Percentiles rank a stretch among this genome's conserved stretches.
Conservation (phyloP, 1,139 yeast genomes). For the Geotrichum armillariae region DNA sequence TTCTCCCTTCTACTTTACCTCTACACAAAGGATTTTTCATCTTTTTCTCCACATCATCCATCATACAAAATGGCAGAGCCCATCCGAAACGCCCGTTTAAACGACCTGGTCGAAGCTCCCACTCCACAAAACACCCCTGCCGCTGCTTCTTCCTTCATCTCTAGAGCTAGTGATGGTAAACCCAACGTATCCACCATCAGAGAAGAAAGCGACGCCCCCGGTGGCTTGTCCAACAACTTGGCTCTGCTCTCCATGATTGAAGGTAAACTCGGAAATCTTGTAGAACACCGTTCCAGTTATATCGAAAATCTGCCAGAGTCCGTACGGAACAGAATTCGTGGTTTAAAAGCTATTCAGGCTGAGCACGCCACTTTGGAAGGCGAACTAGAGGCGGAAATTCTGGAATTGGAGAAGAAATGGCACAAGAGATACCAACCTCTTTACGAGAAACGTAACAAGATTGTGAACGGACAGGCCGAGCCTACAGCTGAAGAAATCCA, state of each 20-base stretch:
- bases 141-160: conserved; percentile 75
- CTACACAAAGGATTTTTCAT: too few species aligned
- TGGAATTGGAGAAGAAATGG: conserved; percentile 82
- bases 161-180: conserved; percentile 48
- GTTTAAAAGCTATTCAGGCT: conserved; percentile 81
- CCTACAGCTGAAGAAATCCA: conserved; percentile 79
- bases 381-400: conserved; percentile 85
- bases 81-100: conserved; percentile 58
- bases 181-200: conserved; percentile 78
- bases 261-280: conserved; percentile 80
- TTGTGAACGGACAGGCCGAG: conserved; percentile 70
- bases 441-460: conserved; percentile 68
- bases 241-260: conserved; percentile 82
- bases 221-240: conserved; percentile 66
- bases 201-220: conserved; percentile 48
- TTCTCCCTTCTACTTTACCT: too few species aligned
- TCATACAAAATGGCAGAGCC: conserved; percentile 81
- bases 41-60: too few species aligned
- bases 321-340: conserved; percentile 76
- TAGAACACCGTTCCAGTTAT: conserved; percentile 88
- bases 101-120: conserved; percentile 90
- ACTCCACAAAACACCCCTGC: conserved; percentile 99
- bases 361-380: conserved; percentile 83
- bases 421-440: conserved; percentile 74
- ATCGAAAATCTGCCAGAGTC: too few species aligned